Conservation (phyloP, 768 basidiomycete genomes). For the Tulasnella sp. region DNA sequence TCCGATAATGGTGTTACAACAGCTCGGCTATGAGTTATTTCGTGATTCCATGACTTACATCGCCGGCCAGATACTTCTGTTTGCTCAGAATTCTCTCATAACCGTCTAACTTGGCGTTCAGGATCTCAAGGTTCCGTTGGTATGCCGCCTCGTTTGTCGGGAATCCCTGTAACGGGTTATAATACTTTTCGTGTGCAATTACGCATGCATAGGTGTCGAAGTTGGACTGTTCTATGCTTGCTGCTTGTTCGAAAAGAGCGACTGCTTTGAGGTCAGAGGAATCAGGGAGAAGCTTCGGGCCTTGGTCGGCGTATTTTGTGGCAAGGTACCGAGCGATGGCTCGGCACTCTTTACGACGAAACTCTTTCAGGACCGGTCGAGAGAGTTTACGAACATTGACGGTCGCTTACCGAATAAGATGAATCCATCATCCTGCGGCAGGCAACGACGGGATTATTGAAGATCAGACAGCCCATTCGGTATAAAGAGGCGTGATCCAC, state of each 20-base stretch:
- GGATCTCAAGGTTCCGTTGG: slow-evolving; percentile 36
- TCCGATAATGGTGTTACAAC: neutral
- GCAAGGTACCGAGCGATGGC: slow-evolving; percentile 65
- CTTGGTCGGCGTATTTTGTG: slow-evolving; percentile 56
- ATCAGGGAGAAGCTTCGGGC: slow-evolving; percentile 55
- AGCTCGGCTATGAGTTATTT: neutral
- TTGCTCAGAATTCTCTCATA: slow-evolving; percentile 63
- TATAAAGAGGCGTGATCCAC: neutral
- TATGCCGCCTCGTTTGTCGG: slow-evolving; percentile 31
- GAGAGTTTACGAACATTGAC: neutral
- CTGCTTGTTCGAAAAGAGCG: slow-evolving; percentile 47
- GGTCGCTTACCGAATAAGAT: slow-evolving; percentile 49
- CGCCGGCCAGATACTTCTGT: slow-evolving; percentile 56
- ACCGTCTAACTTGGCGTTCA: slow-evolving; percentile 51
- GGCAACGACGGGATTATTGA: too few relatives aligned
- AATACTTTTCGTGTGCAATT: slow-evolving; percentile 53
- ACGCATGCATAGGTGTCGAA: slow-evolving; percentile 42
- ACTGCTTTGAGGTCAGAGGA: slow-evolving; percentile 44
- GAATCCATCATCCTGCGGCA: slow-evolving; percentile 60
- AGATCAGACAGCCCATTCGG: too few relatives aligned
- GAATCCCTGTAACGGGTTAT: slow-evolving; percentile 44
- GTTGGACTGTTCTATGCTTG: neutral
- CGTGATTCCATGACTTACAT: slow-evolving; percentile 39
- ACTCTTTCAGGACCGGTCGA: neutral
- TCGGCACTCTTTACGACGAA: slow-evolving; percentile 50